These are phyloP conservation scores for Sindora glabra DNA, from an alignment of 306 rosid species.

Conservation along the genomic window DNA sequence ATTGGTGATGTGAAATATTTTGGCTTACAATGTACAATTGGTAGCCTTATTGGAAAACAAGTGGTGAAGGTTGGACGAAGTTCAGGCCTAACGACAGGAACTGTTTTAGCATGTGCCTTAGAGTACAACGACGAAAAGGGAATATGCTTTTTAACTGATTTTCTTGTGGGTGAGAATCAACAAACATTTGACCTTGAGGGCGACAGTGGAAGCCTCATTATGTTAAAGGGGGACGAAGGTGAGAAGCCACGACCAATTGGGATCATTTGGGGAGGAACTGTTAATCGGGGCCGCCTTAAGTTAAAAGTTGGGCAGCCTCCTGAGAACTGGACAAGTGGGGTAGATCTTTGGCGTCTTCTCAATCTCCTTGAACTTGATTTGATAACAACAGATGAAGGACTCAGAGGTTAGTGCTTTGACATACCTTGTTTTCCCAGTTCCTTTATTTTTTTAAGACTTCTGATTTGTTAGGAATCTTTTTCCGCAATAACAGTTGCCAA, in stretches of 20 bases:
- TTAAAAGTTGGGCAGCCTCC: constrained; percentile 95
- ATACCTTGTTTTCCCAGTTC: not conserved
- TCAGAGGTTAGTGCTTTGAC: constrained; percentile 56
- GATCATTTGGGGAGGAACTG: constrained; percentile 99
- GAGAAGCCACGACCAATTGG: constrained; percentile 88
- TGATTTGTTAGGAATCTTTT: too few species aligned
- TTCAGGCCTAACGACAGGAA: constrained; percentile 92
- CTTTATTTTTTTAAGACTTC: not conserved
- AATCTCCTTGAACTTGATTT: constrained; percentile 92
- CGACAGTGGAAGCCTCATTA: constrained; percentile 95
- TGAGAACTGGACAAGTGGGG: constrained; percentile 99
- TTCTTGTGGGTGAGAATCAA: constrained; percentile 97
- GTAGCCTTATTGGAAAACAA: constrained; percentile 85
- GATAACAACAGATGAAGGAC: constrained; percentile 83
- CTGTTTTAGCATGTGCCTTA: constrained; percentile 90
- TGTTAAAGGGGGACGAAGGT: constrained; percentile 71
- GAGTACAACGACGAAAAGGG: constrained; percentile 99
- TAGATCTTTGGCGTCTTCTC: constrained; percentile 95
- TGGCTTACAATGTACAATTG: constrained; percentile 82
- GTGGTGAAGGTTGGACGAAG: constrained; percentile 98
- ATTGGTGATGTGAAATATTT: constrained; percentile 72
- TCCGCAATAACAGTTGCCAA: not conserved
- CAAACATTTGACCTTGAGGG: constrained; percentile 99
- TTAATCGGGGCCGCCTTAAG: constrained; percentile 93
- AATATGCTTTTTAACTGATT: constrained; percentile 95